Evolutionary conservation across 1,139 yeast species (phyloP), one percentile per base, ranked within the genome.

Genomic region (Taphrina flavorubra): DNA sequence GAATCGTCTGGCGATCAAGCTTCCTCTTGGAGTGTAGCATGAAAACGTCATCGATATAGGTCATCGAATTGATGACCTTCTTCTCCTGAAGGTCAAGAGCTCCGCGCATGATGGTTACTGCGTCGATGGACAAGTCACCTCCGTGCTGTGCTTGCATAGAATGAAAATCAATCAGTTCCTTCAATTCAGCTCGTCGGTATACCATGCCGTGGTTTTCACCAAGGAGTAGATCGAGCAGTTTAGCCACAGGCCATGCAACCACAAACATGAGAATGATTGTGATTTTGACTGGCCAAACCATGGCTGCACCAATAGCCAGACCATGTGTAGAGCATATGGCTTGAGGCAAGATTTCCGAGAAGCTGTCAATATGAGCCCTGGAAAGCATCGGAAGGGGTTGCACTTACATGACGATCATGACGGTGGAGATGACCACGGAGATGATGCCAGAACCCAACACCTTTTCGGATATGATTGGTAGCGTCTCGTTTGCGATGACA

Each of bases 271-370:
- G 47, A 16, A 64, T 34, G 25, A 68, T 68, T 14, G 62, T 31
- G 42, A 65, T 34, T 34, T 40, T 63, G 44, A 68, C 70, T 6
- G 69, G 69, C 47, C 37, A 18, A 20, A 68, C 70, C 70, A 68
- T 67, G 58, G 65, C 65, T 7, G 71, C 71, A 39, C 70, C 71
- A 31, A 69, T 58, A 4, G 69, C 70, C 39, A 69, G 68, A 14
- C 70, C 66, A 46, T 68, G 53, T 14, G 59, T 44, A 20, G 66
- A 20, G 44, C 70, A 68, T n/a, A 68, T 55, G 6, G 70, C 70
- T 51, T 67, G 70, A 6, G 70, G 70, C 42, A 68, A 36, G 47
- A 68, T 68, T 51, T 67, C 68, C 6, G 55, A 25, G 46, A 68
- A 68, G 18, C 62, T 58, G 14, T 5, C 8, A 6, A 13, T 11